Conservation (phyloP, 176 grass and related monocot species). For the Themeda triandra region DNA sequence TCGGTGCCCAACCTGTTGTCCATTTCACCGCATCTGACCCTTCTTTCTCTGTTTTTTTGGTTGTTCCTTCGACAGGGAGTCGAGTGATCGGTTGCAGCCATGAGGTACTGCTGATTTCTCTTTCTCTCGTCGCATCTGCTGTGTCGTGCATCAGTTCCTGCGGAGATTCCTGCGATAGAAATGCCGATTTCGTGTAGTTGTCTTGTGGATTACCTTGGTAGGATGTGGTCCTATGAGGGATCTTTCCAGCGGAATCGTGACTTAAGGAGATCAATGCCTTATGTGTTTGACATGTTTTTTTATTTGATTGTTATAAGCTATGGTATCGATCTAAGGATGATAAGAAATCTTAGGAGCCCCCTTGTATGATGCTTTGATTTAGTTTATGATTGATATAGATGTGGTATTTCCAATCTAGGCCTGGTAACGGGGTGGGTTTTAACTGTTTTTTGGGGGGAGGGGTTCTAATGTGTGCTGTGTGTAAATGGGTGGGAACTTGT, state of each 20-base stretch:
- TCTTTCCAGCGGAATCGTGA: background rate
- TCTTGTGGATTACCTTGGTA: background rate
- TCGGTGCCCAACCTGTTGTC: background rate
- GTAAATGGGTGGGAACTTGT: background rate
- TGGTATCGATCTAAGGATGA: background rate
- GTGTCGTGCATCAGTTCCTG: background rate
- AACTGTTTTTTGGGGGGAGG: too few species aligned
- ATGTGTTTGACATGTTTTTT: background rate
- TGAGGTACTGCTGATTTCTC: slow-evolving; percentile 23
- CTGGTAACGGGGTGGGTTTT: background rate
- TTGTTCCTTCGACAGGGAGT: background rate
- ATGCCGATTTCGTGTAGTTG: background rate
- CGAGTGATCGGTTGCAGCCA: slow-evolving; percentile 13
- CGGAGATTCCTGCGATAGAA: background rate
- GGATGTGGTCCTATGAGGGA: background rate
- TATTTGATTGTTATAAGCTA: background rate
- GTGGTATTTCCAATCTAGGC: background rate
- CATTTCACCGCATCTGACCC: slow-evolving; percentile 1
- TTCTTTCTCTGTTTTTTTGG: background rate
- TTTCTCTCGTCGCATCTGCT: background rate
- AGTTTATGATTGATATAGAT: background rate
- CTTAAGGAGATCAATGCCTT: background rate
- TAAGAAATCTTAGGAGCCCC: background rate
- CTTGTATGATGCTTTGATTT: background rate
- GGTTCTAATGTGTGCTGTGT: background rate